Conservation (phyloP, 2,329 filamentous ascomycete species). For the Berkeleyomyces basicola region DNA sequence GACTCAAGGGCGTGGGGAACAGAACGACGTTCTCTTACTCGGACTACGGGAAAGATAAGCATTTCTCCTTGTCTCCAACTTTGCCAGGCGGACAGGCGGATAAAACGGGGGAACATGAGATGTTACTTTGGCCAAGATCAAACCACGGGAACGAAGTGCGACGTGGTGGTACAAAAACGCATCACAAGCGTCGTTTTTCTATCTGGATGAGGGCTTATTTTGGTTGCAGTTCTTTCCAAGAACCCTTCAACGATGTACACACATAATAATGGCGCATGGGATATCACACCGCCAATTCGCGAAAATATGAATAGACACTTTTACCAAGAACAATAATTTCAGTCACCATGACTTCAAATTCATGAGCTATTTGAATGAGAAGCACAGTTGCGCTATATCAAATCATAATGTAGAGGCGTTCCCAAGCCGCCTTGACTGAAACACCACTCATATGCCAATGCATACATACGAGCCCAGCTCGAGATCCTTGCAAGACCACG, state of each 20-base stretch:
- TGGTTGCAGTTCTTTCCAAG: neutral
- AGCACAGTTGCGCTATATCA: neutral
- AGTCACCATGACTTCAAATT: neutral
- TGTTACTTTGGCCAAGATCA: neutral
- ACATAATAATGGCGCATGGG: neutral
- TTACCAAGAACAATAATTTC: neutral
- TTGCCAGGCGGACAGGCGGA: neutral
- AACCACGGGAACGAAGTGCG: neutral
- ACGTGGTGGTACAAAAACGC: neutral
- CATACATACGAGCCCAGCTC: constrained; percentile 5
- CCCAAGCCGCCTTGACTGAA: neutral
- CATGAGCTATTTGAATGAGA: neutral
- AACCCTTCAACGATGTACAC: neutral
- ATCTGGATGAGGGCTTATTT: neutral
- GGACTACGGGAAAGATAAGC: neutral
- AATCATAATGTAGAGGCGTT: neutral
- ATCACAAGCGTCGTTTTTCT: neutral
- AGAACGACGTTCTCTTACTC: neutral
- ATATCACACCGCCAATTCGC: neutral
- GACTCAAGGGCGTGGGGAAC: neutral
- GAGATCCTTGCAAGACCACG: constrained; percentile 2
- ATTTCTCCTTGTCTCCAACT: neutral
- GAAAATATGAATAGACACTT: neutral
- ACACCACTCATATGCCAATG: neutral
- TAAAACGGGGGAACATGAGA: neutral